Percentiles rank a stretch among this genome's conserved stretches.
Evolutionary conservation across 306 rosid species (phyloP).

Genomic region (Prunus persica): Prunus_persica_NCBIv2 NC_034013.1:14826001-14826500

Average conservation of each 20-base stretch:
- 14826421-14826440: too few species aligned
- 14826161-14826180: not conserved
- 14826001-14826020: too few species aligned
- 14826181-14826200: not conserved
- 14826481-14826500: not conserved
- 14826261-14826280: too few species aligned
- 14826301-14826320: not conserved
- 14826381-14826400: conserved; percentile 3
- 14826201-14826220: not conserved
- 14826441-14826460: too few species aligned
- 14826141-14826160: too few species aligned
- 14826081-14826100: too few species aligned
- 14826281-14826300: not conserved
- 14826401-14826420: not conserved
- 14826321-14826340: not conserved
- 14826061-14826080: too few species aligned
- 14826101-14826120: too few species aligned
- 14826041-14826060: too few species aligned
- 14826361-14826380: not conserved
- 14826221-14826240: not conserved
- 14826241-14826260: not conserved
- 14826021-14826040: too few species aligned
- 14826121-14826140: too few species aligned
- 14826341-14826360: not conserved
- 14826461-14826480: too few species aligned